Evolutionary conservation across 352 stramenopile genomes (phyloP).

Genomic region (Pythium aristosporum): DNA sequence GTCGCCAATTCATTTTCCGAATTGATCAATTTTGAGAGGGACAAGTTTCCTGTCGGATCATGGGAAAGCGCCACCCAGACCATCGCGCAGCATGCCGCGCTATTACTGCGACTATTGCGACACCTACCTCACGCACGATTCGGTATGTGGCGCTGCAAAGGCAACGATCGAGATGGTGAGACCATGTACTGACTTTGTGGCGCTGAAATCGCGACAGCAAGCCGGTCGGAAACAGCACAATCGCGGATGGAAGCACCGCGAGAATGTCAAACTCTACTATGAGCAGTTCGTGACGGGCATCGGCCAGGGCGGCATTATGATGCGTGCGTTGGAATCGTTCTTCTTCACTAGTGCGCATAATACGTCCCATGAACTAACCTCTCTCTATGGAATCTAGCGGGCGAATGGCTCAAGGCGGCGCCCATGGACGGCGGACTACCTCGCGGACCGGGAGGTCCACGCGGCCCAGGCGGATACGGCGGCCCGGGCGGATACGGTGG

Average conservation of each 20-base stretch:
- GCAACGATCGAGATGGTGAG: too few relatives aligned
- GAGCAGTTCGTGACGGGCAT: slow-evolving; percentile 71
- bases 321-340: slow-evolving; percentile 40
- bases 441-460: slow-evolving; percentile 27
- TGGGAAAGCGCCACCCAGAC: background rate
- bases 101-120: slow-evolving; percentile 96
- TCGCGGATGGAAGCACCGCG: slow-evolving; percentile 93
- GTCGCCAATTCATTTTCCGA: slow-evolving; percentile 1
- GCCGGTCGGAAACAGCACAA: slow-evolving; percentile 93
- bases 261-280: slow-evolving; percentile 95
- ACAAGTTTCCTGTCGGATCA: background rate
- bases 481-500: slow-evolving; percentile 21
- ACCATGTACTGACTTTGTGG: background rate
- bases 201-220: slow-evolving; percentile 46
- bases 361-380: background rate
- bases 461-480: slow-evolving; percentile 23
- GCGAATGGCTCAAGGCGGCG: slow-evolving; percentile 65
- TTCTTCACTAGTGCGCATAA: background rate
- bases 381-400: slow-evolving; percentile 34
- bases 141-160: slow-evolving; percentile 39
- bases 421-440: slow-evolving; percentile 42
- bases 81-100: slow-evolving; percentile 66
- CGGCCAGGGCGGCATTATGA: slow-evolving; percentile 74
- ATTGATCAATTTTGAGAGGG: slow-evolving; percentile 27
- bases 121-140: slow-evolving; percentile 95